Base-by-base conservation (phyloP, 208 protist species). In the Acanthamoeba royreba region DNA sequence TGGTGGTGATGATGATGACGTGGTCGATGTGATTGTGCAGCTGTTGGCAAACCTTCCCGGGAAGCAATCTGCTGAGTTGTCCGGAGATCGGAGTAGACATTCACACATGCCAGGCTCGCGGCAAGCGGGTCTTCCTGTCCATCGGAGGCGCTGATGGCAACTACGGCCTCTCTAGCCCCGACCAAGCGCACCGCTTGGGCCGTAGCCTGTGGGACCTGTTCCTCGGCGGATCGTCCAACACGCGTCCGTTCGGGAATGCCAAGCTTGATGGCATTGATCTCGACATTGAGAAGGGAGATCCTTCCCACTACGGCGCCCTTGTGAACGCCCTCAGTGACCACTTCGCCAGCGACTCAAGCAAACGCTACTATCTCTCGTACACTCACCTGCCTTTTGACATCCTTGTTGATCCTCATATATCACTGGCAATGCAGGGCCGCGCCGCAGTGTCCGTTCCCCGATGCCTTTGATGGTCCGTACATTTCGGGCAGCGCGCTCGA, bases 401-500 rank as follows among this genome's bases (percentile, higher is more conserved):
- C 25, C 4, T 49, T 5, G 31, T 42, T 11, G 13, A 38, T 52
- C 2, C 11, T 17, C 43, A 33, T 31, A 88, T 31, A 90, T 47
- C 2, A 74, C 61, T 63, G 86, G 52, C 25, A 3, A 58, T 0
- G 25, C 52, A 63, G 46, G 4, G 94, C 83, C 38, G 94, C 94
- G 42, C 94, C 94, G 9, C 94, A 95, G 88, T 95, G 94, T 28
- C 94, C 94, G 28, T 95, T 79, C 69, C 94, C 94, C 19, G 94
- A 95, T 33, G 85, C 94, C 17, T 95, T 69, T 46, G 33, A 93
- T 5, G 58, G 66, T 1, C 69, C 94, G 11, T 46, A 38, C 53
- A 40, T 45, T 9, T 40, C 22, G 47, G 53, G 53, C 47, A 66
- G 52, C 43, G 92, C 72, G 5, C 77, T 94, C n/a, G 38, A 81